These are phyloP conservation scores for Fusarium subglutinans DNA, from an alignment of 2,329 filamentous ascomycete genomes.

Conservation along the genomic window DNA sequence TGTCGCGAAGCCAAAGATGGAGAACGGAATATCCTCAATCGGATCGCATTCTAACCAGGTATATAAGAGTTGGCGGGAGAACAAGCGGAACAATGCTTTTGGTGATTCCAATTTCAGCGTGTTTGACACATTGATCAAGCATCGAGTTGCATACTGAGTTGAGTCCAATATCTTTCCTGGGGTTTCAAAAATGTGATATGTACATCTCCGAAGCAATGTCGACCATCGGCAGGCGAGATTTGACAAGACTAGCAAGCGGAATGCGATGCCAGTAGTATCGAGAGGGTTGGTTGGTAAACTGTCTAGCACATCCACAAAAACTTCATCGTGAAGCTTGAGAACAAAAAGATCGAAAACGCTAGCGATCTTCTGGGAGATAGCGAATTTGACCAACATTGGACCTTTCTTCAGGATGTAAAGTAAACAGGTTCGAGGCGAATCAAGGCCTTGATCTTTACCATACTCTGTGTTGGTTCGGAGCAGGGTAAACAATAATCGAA, in stretches of 20 bases:
- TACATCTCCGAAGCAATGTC: conserved; percentile 83
- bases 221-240: conserved; percentile 85
- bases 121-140: conserved; percentile 72
- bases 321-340: conserved; percentile 82
- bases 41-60: conserved; percentile 81
- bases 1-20: conserved; percentile 81
- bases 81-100: conserved; percentile 80
- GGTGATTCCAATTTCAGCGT: conserved; percentile 72
- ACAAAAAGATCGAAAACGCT: conserved; percentile 82
- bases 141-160: conserved; percentile 75
- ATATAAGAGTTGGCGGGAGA: conserved; percentile 87
- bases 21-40: conserved; percentile 79
- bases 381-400: conserved; percentile 77
- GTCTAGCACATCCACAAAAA: conserved; percentile 85
- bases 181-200: conserved; percentile 94
- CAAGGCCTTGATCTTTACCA: conserved; percentile 65
- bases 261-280: conserved; percentile 82
- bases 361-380: conserved; percentile 74
- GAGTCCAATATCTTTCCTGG: conserved; percentile 76
- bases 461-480: conserved; percentile 75
- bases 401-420: conserved; percentile 76
- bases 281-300: conserved; percentile 78
- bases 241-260: conserved; percentile 80
- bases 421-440: conserved; percentile 73
- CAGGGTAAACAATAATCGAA: conserved; percentile 74